phyloP scores from a whole-genome alignment of 2,329 filamentous ascomycete species.

The Ophiocordyceps camponoti-rufipedis region DNA sequence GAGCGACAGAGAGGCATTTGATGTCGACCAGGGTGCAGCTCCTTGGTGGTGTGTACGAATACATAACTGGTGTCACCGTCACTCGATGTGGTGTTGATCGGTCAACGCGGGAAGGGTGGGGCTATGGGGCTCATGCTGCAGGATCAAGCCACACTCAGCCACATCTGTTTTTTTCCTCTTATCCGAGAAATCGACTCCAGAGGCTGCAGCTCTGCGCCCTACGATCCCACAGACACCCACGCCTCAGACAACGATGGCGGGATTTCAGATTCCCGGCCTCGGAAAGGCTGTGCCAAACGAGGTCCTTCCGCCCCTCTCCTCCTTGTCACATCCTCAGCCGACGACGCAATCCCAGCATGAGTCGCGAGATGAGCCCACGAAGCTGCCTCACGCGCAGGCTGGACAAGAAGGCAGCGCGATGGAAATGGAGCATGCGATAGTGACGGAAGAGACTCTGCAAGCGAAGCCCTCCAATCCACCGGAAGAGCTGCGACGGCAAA shows the following conservation, averaged over 20 bases:
- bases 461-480: not conserved
- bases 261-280: conserved; percentile 24
- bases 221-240: not conserved
- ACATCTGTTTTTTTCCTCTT: not conserved
- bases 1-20: too few species aligned
- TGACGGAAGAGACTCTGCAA: not conserved
- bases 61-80: too few species aligned
- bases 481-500: not conserved
- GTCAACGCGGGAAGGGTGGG: not conserved
- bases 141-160: not conserved
- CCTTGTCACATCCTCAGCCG: not conserved
- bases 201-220: too few species aligned
- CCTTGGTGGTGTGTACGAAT: not conserved
- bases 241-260: conserved; percentile 14
- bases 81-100: not conserved
- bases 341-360: too few species aligned
- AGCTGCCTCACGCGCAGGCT: too few species aligned
- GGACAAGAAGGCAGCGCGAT: too few species aligned
- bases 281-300: conserved; percentile 25
- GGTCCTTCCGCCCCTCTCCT: conserved; percentile 16
- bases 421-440: too few species aligned
- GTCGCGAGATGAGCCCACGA: too few species aligned
- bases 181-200: not conserved
- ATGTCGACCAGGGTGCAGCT: not conserved
- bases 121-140: not conserved